Base-by-base conservation (phyloP, 169 alveolate genomes). In the Cytauxzoon felis region DNA sequence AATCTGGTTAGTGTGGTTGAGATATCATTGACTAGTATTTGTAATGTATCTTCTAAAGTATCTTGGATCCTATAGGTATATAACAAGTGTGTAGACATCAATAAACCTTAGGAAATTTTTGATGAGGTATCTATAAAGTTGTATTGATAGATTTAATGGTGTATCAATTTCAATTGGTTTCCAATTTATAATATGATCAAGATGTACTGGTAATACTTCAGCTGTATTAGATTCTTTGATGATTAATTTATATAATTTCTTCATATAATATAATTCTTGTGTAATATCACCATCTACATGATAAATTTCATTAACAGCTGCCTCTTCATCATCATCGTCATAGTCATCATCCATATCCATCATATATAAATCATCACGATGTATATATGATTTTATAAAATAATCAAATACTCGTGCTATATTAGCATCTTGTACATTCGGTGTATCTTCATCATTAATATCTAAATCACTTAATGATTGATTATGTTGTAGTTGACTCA, bases 341-440 rank as follows among this genome's bases (percentile, higher is more conserved):
- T 70, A 78, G 8, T 64, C 43, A 40, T 61, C 80, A n/a, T 79
- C 83, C 27, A 51, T 7, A 21, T 62, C 80, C 27, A 42, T 54
- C 19, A 51, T 38, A n/a, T n/a, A n/a, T n/a, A n/a, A n/a, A 36
- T 49, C 63, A 30, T 49, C 57, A n/a, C 42, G 11, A 18, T 63
- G 87, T 16, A 70, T 75, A 57, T 62, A 85, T 0, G 89, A 57
- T 29, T 82, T 69, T 64, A 85, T 51, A 68, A 85, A 85, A 36
- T 65, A 62, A 30, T 85, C 91, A 51, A 85, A 85, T 32, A 85
- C 87, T 23, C 81, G 61, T n/a, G 91, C 79, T 56, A 85, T 85
- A 54, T 85, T 85, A 19, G 81, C 79, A 75, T 85, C 91, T 72
- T 85, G 91, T 26, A 85, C 85, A 63, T 80, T 66, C 1, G 89